These are phyloP conservation scores for Murraya paniculata DNA, from an alignment of 345 rosid species.

Conservation along the genomic window DNA sequence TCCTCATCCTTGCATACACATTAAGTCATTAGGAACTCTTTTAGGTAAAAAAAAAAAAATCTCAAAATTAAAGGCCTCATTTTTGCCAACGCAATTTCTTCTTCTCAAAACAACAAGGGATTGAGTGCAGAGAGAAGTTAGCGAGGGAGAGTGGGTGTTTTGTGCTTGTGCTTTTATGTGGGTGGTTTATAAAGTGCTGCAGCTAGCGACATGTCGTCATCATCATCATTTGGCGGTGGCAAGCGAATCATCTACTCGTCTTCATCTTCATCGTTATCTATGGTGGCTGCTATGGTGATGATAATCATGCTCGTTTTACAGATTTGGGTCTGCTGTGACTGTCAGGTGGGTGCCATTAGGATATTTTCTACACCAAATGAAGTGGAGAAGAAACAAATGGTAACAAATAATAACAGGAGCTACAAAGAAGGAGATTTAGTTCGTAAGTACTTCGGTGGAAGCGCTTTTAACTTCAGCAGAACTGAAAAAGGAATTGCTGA, in stretches of 20 bases:
- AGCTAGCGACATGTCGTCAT: neutral
- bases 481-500: slow-evolving; percentile 43
- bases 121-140: neutral
- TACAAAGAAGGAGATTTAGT: slow-evolving; percentile 23
- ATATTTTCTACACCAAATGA: slow-evolving; percentile 2
- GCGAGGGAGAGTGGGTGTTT: neutral
- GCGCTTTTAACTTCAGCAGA: slow-evolving; percentile 26
- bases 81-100: neutral
- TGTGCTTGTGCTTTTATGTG: slow-evolving; percentile 28
- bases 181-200: slow-evolving; percentile 19
- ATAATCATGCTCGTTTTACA: slow-evolving; percentile 27
- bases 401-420: neutral
- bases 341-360: slow-evolving; percentile 51
- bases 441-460: slow-evolving; percentile 40
- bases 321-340: slow-evolving; percentile 42
- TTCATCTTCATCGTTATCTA: slow-evolving; percentile 16
- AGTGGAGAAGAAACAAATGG: neutral
- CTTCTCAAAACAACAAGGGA: neutral
- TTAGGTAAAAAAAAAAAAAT: too few relatives aligned
- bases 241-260: slow-evolving; percentile 22
- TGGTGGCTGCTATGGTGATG: slow-evolving; percentile 20
- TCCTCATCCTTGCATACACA: too few relatives aligned
- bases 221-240: neutral
- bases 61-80: too few relatives aligned
- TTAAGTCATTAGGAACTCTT: too few relatives aligned